A percentile compares a stretch with the other conserved stretches of the same genome.
Evolutionary conservation across 768 basidiomycete genomes (phyloP).

Genomic region (Botryobasidium botryosum): DNA sequence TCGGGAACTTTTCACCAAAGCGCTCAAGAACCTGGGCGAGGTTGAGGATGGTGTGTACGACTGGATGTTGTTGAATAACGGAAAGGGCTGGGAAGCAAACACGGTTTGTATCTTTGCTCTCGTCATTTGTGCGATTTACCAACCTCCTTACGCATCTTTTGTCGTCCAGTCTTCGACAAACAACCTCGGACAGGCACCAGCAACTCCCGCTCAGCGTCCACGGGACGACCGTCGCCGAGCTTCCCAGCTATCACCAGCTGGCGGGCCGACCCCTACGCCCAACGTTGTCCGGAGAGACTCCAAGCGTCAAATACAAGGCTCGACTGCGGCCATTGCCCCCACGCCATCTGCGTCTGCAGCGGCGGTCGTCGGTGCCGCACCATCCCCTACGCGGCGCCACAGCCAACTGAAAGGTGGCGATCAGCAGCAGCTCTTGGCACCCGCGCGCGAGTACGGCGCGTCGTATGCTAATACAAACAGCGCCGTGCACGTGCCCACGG

Average conservation of each 20-base stretch:
- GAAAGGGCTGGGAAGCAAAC: conserved; percentile 86
- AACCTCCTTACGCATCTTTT: background rate
- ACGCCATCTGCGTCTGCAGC: too few relatives aligned
- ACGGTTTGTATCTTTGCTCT: conserved; percentile 32
- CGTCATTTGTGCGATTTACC: background rate
- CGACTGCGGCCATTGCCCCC: too few relatives aligned
- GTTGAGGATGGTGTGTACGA: conserved; percentile 88
- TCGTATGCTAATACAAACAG: conserved; percentile 4
- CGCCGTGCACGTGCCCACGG: background rate
- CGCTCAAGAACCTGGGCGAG: conserved; percentile 81
- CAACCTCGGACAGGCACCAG: conserved; percentile 2
- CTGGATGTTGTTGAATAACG: conserved; percentile 87
- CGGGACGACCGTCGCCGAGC: conserved; percentile 27
- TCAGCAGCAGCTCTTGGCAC: conserved; percentile 1
- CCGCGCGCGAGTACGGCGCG: background rate
- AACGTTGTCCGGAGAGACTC: background rate
- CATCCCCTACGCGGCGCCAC: conserved; percentile 5
- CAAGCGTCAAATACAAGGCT: too few relatives aligned
- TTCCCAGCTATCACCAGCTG: conserved; percentile 1
- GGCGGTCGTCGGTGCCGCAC: too few relatives aligned
- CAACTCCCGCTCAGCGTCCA: conserved; percentile 25
- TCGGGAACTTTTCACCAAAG: conserved; percentile 84
- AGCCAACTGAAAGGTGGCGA: conserved; percentile 1
- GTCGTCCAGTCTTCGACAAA: background rate
- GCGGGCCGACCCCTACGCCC: background rate